Conservation (phyloP, 2,329 filamentous ascomycete genomes). For the Erysiphe neolycopersici region DNA sequence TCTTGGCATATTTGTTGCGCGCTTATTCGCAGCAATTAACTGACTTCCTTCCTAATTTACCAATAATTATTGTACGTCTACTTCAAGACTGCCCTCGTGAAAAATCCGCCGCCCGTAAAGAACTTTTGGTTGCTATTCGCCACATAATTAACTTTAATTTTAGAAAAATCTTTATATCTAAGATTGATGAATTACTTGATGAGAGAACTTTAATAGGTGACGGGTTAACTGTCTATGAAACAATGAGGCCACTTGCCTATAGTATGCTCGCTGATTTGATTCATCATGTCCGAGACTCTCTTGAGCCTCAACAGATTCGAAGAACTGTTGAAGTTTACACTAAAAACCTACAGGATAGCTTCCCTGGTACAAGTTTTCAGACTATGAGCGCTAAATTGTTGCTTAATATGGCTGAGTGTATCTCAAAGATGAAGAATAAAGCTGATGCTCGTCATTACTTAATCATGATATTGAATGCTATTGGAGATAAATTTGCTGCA, state of each 20-base stretch:
- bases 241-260: constrained; percentile 81
- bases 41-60: constrained; percentile 67
- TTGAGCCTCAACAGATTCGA: constrained; percentile 73
- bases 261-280: constrained; percentile 97
- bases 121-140: constrained; percentile 80
- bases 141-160: constrained; percentile 99
- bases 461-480: constrained; percentile 92
- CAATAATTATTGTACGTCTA: constrained; percentile 69
- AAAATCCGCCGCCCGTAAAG: constrained; percentile 80
- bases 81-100: constrained; percentile 85
- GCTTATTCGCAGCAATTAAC: constrained; percentile 67
- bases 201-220: constrained; percentile 87
- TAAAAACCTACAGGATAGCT: constrained; percentile 79
- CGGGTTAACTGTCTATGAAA: constrained; percentile 87
- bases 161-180: constrained; percentile 72
- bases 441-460: constrained; percentile 83
- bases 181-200: constrained; percentile 86
- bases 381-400: constrained; percentile 97
- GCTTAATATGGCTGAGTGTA: constrained; percentile 94
- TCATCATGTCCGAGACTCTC: constrained; percentile 78
- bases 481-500: constrained; percentile 89
- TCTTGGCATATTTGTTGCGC: constrained; percentile 72
- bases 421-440: constrained; percentile 81
- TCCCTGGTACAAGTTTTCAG: constrained; percentile 94
- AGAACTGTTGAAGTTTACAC: constrained; percentile 96